Evolutionary conservation across 176 grass and related monocot species (phyloP).

Genomic region (Cenchrus americanus): DNA sequence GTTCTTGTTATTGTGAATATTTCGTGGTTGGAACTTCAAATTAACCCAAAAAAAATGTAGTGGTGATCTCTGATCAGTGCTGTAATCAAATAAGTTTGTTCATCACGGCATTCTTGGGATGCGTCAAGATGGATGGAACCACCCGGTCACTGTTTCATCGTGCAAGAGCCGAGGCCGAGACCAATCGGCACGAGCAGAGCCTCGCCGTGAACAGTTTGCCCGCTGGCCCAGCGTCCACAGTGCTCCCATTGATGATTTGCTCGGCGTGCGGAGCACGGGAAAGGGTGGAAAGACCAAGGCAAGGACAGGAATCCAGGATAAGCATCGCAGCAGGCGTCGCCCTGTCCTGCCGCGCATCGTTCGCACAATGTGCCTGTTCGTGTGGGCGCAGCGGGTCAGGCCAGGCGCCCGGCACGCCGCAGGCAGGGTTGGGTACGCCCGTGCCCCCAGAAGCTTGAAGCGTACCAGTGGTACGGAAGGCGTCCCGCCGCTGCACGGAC

Average conservation of each 20-base stretch:
- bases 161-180: not conserved
- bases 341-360: not conserved
- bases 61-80: constrained; percentile 11
- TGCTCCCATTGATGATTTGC: not conserved
- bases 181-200: not conserved
- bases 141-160: not conserved
- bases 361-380: not conserved
- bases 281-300: not conserved
- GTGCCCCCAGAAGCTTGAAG: not conserved
- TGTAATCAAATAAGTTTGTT: not conserved
- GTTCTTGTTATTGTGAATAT: constrained; percentile 8
- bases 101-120: not conserved
- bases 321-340: not conserved
- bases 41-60: not conserved
- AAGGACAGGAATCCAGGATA: constrained; percentile 23
- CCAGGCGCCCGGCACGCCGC: too few relatives aligned
- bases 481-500: constrained; percentile 44
- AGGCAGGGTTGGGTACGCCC: too few relatives aligned
- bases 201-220: not conserved
- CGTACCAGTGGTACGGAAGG: constrained; percentile 12
- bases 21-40: not conserved
- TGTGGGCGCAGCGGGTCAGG: too few relatives aligned
- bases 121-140: not conserved
- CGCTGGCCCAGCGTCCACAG: not conserved
- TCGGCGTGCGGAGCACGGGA: constrained; percentile 21